Evolutionary conservation across 139 green algal genomes (phyloP).

Genomic region (Tetraselmis striata): DNA sequence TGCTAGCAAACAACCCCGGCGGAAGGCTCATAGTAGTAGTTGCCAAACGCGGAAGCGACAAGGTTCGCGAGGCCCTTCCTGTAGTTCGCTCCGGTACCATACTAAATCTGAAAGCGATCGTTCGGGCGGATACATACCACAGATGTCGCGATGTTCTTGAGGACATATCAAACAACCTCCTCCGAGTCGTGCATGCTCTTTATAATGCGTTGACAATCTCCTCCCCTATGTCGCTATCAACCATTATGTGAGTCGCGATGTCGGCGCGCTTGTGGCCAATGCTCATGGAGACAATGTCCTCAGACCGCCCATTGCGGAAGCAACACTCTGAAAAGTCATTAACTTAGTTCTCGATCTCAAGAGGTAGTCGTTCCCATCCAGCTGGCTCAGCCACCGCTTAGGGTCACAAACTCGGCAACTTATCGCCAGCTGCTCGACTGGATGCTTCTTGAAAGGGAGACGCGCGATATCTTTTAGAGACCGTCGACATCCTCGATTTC

Average conservation of each 20-base stretch:
- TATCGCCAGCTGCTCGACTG: not conserved
- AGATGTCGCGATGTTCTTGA: not conserved
- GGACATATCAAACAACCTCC: not conserved
- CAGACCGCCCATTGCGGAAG: not conserved
- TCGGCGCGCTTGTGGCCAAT: not conserved
- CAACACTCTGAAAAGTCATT: not conserved
- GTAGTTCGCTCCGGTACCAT: not conserved
- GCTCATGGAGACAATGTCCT: not conserved
- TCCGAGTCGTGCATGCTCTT: not conserved
- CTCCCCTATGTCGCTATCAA: not conserved
- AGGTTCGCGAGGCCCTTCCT: not conserved
- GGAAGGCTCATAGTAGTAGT: not conserved
- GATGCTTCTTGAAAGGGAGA: not conserved
- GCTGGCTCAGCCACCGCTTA: not conserved
- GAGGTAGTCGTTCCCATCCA: not conserved
- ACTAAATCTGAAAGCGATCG: not conserved
- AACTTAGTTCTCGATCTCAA: not conserved
- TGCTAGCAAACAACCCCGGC: not conserved
- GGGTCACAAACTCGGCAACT: not conserved
- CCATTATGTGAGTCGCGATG: not conserved
- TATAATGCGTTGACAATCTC: not conserved
- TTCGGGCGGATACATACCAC: not conserved
- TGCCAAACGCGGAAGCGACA: not conserved
- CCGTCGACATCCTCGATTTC: not conserved
- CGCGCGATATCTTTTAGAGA: not conserved